Percentiles rank a stretch among this genome's conserved stretches.
phyloP scores from a whole-genome alignment of 768 basidiomycete genomes.

The Tylopilus rubrobrunneus region DNA sequence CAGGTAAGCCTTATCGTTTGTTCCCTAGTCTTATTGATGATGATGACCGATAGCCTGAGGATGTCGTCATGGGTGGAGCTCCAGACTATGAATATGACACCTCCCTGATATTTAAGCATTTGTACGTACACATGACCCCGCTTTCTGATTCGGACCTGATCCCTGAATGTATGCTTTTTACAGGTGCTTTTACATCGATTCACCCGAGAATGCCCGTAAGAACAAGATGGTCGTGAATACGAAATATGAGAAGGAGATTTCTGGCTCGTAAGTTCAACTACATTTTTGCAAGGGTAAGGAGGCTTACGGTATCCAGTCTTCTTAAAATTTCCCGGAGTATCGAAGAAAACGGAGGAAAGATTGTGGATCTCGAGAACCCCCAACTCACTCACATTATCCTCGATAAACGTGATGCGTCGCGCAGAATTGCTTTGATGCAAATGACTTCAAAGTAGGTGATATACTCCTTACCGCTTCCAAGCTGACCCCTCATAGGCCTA shows the following conservation, averaged over 20 bases:
- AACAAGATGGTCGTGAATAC: conserved; percentile 59
- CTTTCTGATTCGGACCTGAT: background rate
- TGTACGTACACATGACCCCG: conserved; percentile 44
- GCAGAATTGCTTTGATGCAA: conserved; percentile 66
- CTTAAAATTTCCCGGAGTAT: conserved; percentile 48
- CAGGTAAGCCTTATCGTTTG: conserved; percentile 4
- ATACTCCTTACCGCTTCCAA: background rate
- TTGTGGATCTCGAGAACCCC: conserved; percentile 66
- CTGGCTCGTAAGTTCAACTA: conserved; percentile 43
- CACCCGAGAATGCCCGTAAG: conserved; percentile 63
- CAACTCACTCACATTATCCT: conserved; percentile 85
- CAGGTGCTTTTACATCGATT: conserved; percentile 89
- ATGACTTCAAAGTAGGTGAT: conserved; percentile 63
- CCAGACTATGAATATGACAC: conserved; percentile 78
- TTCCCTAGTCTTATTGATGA: background rate
- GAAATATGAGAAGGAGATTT: conserved; percentile 50
- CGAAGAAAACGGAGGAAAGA: conserved; percentile 63
- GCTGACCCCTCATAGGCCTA: conserved; percentile 52
- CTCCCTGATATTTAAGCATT: conserved; percentile 74
- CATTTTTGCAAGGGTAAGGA: background rate
- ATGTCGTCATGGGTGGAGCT: conserved; percentile 69
- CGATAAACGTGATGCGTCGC: conserved; percentile 76
- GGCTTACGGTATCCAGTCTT: conserved; percentile 44
- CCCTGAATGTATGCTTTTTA: background rate
- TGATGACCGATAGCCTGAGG: conserved; percentile 15